Conservation (phyloP, 257 asterid genomes). For the Buddleja alternifolia region DNA sequence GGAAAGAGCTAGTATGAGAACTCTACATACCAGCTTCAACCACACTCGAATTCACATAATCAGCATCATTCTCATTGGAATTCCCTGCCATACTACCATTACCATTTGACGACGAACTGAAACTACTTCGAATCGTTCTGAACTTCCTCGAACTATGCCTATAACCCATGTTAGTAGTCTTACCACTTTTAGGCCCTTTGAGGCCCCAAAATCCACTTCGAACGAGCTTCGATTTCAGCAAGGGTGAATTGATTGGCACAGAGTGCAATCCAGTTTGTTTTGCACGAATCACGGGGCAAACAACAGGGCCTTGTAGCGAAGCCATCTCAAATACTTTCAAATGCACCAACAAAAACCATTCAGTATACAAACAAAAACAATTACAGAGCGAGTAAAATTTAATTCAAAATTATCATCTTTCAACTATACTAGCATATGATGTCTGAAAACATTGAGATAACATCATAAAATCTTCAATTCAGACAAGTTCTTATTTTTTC, state of each 20-base stretch:
- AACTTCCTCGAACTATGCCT: slow-evolving; percentile 36
- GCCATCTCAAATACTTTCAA: slow-evolving; percentile 51
- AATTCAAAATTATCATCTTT: not conserved
- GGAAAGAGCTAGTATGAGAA: not conserved
- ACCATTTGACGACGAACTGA: slow-evolving; percentile 88
- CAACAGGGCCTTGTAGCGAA: slow-evolving; percentile 73
- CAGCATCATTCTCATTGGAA: slow-evolving; percentile 71
- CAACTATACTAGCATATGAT: not conserved
- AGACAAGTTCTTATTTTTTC: no score
- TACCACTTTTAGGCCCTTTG: slow-evolving; percentile 36
- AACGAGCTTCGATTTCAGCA: slow-evolving; percentile 48
- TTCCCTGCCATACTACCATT: slow-evolving; percentile 88
- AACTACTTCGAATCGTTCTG: slow-evolving; percentile 51
- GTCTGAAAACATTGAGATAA: not conserved
- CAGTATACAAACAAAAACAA: not conserved
- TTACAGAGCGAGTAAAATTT: not conserved
- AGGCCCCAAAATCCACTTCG: slow-evolving; percentile 60
- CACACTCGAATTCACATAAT: slow-evolving; percentile 85
- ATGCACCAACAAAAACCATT: slow-evolving; percentile 30
- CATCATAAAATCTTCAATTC: no score
- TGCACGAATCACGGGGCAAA: slow-evolving; percentile 68
- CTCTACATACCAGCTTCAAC: slow-evolving; percentile 80
- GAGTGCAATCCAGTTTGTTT: slow-evolving; percentile 55
- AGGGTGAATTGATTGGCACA: slow-evolving; percentile 44
- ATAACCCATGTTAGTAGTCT: slow-evolving; percentile 30